These are phyloP conservation scores for Rhynchospora pubera DNA, from an alignment of 176 grass and related monocot species.

Conservation along the genomic window DNA sequence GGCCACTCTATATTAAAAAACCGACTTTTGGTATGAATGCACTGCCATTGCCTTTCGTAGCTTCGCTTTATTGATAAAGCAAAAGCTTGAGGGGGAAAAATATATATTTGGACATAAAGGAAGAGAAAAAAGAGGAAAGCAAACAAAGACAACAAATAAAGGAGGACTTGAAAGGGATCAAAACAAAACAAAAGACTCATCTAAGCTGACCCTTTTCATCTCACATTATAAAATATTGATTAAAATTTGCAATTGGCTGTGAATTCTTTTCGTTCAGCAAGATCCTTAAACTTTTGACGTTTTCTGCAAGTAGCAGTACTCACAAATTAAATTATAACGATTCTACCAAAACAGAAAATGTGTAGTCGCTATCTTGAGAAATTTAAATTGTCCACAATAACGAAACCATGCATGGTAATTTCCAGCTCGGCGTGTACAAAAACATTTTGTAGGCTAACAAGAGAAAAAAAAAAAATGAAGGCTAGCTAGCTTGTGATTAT, in stretches of 20 bases:
- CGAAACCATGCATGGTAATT: background rate
- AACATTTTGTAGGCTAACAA: background rate
- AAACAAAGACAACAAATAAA: slow-evolving; percentile 34
- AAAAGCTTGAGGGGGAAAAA: slow-evolving; percentile 29
- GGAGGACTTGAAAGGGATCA: slow-evolving; percentile 29
- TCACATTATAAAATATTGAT: slow-evolving; percentile 18
- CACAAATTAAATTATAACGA: background rate
- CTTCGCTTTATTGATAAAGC: slow-evolving; percentile 46
- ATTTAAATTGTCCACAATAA: background rate
- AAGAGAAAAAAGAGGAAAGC: slow-evolving; percentile 20
- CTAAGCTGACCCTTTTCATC: slow-evolving; percentile 6
- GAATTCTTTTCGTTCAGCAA: background rate
- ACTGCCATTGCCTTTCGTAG: slow-evolving; percentile 44
- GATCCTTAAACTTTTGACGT: background rate
- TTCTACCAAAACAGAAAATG: background rate
- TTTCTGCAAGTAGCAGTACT: background rate
- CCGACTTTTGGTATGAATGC: slow-evolving; percentile 34
- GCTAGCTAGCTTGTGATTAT: background rate
- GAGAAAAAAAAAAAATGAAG: background rate
- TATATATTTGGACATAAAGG: slow-evolving; percentile 15
- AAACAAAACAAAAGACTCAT: slow-evolving; percentile 46
- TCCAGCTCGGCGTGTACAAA: background rate
- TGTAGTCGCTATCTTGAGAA: background rate
- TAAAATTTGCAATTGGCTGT: background rate
- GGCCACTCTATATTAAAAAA: background rate